Evolutionary conservation across 2,329 filamentous ascomycete species (phyloP), one percentile per base, ranked within the genome.

Genomic region (Talaromyces piceae): DNA sequence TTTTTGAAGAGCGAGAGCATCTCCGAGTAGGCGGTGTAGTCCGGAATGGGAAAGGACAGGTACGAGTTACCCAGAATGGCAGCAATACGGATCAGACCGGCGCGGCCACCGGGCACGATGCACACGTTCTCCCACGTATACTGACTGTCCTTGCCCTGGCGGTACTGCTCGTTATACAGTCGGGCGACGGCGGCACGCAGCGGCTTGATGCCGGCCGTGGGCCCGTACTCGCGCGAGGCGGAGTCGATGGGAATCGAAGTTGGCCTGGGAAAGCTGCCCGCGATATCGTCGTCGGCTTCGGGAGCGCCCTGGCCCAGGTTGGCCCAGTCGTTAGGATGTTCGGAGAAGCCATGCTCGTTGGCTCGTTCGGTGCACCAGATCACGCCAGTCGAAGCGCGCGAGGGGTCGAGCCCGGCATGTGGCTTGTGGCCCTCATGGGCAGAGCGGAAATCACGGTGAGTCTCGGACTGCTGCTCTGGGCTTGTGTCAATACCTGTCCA

Each of bases 101-200:
- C 91, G 61, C 91, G 83, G 33, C 91, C 91, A 68, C 91, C 91
- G 43, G 91, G 91, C 3, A 97, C 91, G 67, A 97, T 95, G 67
- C 88, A 91, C 16, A 96, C 91, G 68, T 97, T 97, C 76, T 97
- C 91, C 87, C 88, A 96, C 5, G 88, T 94, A 69, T 97, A 97
- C 72, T 94, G 79, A 70, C 86, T 91, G 9, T 83, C 78, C 74
- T 93, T 94, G 64, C 87, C 89, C 73, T 91, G 74, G 57, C 91
- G 84, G 64, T 96, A 91, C 69, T 91, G 87, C 68, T 86, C 86
- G 64, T 97, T 97, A 79, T 97, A 97, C 56, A 97, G 79, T 54
- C 84, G 83, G 52, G 91, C 91, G 41, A 97, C 90, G 16, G 91
- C 91, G 64, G 89, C 87, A 60, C 91, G 80, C 58, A 97, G 77